Conservation (phyloP, 306 rosid species). For the Canavalia ensiformis region DNA sequence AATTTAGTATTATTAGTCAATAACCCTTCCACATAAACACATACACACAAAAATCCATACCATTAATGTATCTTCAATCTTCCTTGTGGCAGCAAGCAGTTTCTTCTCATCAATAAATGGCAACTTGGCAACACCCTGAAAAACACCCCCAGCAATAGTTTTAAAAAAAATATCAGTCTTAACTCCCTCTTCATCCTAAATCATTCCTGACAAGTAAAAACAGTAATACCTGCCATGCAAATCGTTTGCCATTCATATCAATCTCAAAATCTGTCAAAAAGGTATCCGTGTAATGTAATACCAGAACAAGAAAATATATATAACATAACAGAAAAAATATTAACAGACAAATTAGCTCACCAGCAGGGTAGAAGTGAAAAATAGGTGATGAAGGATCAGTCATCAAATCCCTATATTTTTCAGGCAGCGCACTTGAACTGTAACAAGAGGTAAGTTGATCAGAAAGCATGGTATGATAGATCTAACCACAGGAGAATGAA, state of each 20-base stretch:
- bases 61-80: constrained; percentile 78
- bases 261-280: constrained; percentile 74
- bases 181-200: constrained; percentile 36
- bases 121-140: constrained; percentile 85
- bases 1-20: neutral
- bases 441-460: constrained; percentile 41
- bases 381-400: constrained; percentile 73
- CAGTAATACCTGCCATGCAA: constrained; percentile 80
- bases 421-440: constrained; percentile 84
- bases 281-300: neutral
- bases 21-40: constrained; percentile 27
- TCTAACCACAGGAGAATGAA: constrained; percentile 1
- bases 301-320: constrained; percentile 14
- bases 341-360: constrained; percentile 52
- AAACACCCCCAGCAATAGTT: constrained; percentile 14
- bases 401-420: constrained; percentile 76
- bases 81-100: constrained; percentile 71
- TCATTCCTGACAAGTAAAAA: neutral
- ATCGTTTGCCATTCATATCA: constrained; percentile 93
- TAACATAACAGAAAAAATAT: constrained; percentile 4
- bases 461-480: constrained; percentile 9
- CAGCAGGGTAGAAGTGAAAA: constrained; percentile 72
- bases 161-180: neutral
- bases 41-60: constrained; percentile 46
- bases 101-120: constrained; percentile 85